Evolutionary conservation across 2,329 filamentous ascomycete genomes (phyloP).

Genomic region (Fusarium sp.): DNA sequence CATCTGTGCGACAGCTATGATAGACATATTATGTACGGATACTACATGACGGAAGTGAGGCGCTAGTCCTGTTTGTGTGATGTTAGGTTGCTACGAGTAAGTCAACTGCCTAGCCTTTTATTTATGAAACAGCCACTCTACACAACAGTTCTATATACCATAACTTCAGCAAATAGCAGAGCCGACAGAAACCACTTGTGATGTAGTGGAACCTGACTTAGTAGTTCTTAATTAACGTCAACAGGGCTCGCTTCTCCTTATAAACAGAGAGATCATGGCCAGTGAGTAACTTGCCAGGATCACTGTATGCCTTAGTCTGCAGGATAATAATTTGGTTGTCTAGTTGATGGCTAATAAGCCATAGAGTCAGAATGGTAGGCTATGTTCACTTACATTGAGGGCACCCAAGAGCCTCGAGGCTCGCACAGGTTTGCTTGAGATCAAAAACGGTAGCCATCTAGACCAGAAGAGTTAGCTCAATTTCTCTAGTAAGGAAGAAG

Average conservation of each 20-base stretch:
- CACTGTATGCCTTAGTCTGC: neutral
- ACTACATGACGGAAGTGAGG: accelerated
- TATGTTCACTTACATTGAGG: accelerated
- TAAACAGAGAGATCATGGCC: neutral
- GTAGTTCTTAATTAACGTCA: neutral
- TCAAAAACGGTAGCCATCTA: neutral
- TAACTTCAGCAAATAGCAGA: accelerated
- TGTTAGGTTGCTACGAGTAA: accelerated
- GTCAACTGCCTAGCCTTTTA: accelerated
- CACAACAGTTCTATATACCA: accelerated
- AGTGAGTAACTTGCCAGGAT: neutral
- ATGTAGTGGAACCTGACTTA: accelerated
- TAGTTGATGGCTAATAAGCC: accelerated
- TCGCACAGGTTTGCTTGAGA: neutral
- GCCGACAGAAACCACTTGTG: accelerated
- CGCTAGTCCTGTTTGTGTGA: accelerated
- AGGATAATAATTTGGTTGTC: neutral
- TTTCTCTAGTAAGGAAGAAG: accelerated
- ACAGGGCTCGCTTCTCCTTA: neutral
- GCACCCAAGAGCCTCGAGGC: neutral
- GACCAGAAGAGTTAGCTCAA: accelerated
- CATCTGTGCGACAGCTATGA: accelerated
- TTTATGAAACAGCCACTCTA: accelerated
- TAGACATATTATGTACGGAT: neutral
- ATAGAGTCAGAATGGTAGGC: accelerated